Evolutionary conservation across 495 filamentous ascomycete genomes (phyloP).

Genomic region (Cercophora samala): DNA sequence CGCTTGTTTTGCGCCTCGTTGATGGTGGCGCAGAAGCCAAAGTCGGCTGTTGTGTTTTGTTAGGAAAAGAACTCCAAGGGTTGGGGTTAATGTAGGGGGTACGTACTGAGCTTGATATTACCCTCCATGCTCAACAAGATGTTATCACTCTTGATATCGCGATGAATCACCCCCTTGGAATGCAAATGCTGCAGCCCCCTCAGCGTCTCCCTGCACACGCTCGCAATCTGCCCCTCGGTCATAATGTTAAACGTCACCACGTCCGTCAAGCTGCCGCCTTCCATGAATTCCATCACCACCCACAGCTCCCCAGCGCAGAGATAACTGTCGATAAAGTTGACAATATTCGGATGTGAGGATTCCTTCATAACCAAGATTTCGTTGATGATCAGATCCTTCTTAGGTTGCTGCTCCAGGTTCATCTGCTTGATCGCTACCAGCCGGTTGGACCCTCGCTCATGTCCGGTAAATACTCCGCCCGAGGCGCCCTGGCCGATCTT

Average conservation of each 20-base stretch:
- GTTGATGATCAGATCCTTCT: slow-evolving; percentile 98
- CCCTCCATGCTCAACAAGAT: slow-evolving; percentile 92
- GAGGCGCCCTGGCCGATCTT: slow-evolving; percentile 98
- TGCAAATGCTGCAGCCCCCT: slow-evolving; percentile 92
- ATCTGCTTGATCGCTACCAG: slow-evolving; percentile 99
- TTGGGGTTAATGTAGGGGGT: not conserved
- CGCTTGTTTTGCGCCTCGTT: slow-evolving; percentile 96
- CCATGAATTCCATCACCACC: slow-evolving; percentile 99
- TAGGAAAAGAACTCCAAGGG: slow-evolving; percentile 4
- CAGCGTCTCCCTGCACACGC: slow-evolving; percentile 90
- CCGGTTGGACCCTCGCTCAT: slow-evolving; percentile 74
- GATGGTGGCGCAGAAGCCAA: slow-evolving; percentile 98
- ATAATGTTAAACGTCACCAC: slow-evolving; percentile 99
- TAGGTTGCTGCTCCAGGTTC: slow-evolving; percentile 97
- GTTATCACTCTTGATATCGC: slow-evolving; percentile 99
- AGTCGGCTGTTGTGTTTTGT: slow-evolving; percentile 65
- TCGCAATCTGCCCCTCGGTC: slow-evolving; percentile 94
- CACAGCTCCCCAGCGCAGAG: slow-evolving; percentile 84
- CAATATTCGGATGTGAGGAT: slow-evolving; percentile 95
- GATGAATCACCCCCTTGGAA: slow-evolving; percentile 95
- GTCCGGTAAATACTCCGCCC: slow-evolving; percentile 91
- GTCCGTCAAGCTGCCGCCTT: slow-evolving; percentile 94
- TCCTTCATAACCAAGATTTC: slow-evolving; percentile 99
- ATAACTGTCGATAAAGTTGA: slow-evolving; percentile 98
- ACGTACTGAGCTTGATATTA: slow-evolving; percentile 95